These are phyloP conservation scores for Pseudevernia furfuracea DNA, from an alignment of 495 filamentous ascomycete species.

Conservation along the genomic window DNA sequence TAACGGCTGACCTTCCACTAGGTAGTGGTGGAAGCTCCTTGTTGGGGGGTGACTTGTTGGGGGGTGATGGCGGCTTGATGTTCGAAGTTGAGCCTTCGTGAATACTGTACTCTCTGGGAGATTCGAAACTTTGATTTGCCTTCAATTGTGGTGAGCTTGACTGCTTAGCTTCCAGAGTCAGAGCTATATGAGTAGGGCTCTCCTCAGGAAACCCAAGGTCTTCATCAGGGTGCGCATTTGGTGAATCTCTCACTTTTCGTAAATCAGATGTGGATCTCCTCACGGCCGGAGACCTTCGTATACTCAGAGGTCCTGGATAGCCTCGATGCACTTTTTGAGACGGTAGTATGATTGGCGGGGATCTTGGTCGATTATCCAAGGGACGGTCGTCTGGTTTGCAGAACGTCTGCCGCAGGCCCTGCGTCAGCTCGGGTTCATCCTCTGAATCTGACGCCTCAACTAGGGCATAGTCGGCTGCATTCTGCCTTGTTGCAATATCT, in stretches of 20 bases:
- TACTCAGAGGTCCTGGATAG: not conserved
- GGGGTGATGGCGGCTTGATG: not conserved
- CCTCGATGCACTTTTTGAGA: constrained; percentile 8
- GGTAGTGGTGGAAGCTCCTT: constrained; percentile 17
- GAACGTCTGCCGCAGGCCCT: constrained; percentile 15
- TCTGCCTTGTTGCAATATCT: constrained; percentile 9
- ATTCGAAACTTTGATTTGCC: not conserved
- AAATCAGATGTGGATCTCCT: constrained; percentile 2
- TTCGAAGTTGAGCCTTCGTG: not conserved
- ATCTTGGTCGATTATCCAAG: not conserved
- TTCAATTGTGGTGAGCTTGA: not conserved
- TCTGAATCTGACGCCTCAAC: constrained; percentile 14
- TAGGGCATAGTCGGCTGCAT: not conserved
- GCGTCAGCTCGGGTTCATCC: constrained; percentile 17
- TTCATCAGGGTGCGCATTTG: not conserved
- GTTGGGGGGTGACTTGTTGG: constrained; percentile 9
- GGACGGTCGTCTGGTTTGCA: constrained; percentile 3
- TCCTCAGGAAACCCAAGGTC: not conserved
- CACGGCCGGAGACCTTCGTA: constrained; percentile 1
- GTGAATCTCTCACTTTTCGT: not conserved
- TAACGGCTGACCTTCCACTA: constrained; percentile 3
- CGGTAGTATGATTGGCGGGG: constrained; percentile 1
- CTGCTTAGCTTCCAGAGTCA: not conserved
- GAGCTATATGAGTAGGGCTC: not conserved
- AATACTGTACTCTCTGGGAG: not conserved